Base-by-base conservation (phyloP, 2,329 filamentous ascomycete genomes). In the Epichloe sibirici region DNA sequence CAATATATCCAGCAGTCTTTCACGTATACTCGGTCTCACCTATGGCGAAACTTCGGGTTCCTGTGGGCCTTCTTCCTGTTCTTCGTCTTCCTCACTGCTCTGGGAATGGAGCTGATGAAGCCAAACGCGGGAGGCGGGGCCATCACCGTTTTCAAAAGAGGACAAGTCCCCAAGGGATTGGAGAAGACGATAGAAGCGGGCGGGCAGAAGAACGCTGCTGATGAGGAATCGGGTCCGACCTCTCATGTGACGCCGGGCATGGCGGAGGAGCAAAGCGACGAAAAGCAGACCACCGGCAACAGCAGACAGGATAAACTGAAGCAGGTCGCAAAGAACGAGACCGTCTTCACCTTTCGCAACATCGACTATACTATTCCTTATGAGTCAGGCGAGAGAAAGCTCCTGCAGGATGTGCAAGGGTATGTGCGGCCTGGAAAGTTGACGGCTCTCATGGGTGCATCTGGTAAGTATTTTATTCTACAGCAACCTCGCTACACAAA, bases 351-450 rank as follows among this genome's bases (percentile, higher is more conserved):
- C 0, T 77, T 76, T 53, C 69, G 70, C 56, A 65, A 76, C 43
- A 68, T 78, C 52, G 73, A 74, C 48, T 78, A 78, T 55, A 74
- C 67, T 0, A 73, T 75, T 2, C 71, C 71, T 11, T 69, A 67
- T 55, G 86, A 88, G 61, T 74, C 75, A 3, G 79, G 87, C 49
- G 69, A 77, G n/a, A 77, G 85, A 21, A 79, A 82, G 48, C 77
- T 93, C 51, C 70, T 93, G 21, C 79, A 90, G 55, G 76, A 89
- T 55, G 83, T 91, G 1, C 83, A 90, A 59, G 88, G 88, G n/a
- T 91, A 84, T 74, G 86, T 93, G 44, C 86, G 88, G 55, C 88
- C 88, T 1, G 88, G 88, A 35, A 90, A 85, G 50, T 69, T 90
- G 48, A 90, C 86, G 9, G 88, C 86, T 8, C 74, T 90, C 0